Conservation (phyloP, 208 protist species). For the Leptomonas pyrrhocoris region DNA sequence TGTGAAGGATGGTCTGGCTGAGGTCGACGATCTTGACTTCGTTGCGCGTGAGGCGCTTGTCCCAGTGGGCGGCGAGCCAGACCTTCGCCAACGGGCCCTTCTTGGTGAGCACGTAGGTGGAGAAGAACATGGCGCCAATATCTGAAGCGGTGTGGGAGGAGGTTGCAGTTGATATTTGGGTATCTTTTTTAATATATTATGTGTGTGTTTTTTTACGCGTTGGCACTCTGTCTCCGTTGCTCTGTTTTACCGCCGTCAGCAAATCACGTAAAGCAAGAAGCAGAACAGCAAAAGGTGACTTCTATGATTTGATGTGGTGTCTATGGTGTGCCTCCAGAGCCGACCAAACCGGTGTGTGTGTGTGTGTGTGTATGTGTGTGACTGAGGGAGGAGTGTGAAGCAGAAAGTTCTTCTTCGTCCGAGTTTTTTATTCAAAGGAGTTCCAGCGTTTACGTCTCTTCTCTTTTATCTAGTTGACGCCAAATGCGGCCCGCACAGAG, state of each 20-base stretch:
- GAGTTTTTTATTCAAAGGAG: too few species aligned
- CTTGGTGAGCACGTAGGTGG: conserved; percentile 96
- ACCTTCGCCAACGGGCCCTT: conserved; percentile 96
- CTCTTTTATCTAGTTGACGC: too few species aligned
- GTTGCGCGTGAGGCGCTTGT: conserved; percentile 93
- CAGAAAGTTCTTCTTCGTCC: too few species aligned
- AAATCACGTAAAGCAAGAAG: too few species aligned
- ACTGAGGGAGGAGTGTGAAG: neutral
- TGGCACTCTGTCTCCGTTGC: neutral
- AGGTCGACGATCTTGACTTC: conserved; percentile 93
- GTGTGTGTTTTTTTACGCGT: neutral
- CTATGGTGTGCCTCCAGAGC: neutral
- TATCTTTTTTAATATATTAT: too few species aligned
- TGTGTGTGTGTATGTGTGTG: neutral
- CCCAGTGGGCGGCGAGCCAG: conserved; percentile 97
- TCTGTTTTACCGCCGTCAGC: too few species aligned
- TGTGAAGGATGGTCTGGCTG: conserved; percentile 89
- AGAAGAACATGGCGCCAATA: conserved; percentile 94
- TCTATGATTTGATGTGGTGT: neutral
- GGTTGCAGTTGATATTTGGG: too few species aligned
- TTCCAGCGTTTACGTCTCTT: neutral
- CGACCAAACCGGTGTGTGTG: too few species aligned
- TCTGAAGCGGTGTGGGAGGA: too few species aligned
- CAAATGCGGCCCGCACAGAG: too few species aligned
- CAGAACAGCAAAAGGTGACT: too few species aligned